Evolutionary conservation across 2,329 filamentous ascomycete species (phyloP), one percentile per base, ranked within the genome.

Genomic region (Cercospora sp.): DNA sequence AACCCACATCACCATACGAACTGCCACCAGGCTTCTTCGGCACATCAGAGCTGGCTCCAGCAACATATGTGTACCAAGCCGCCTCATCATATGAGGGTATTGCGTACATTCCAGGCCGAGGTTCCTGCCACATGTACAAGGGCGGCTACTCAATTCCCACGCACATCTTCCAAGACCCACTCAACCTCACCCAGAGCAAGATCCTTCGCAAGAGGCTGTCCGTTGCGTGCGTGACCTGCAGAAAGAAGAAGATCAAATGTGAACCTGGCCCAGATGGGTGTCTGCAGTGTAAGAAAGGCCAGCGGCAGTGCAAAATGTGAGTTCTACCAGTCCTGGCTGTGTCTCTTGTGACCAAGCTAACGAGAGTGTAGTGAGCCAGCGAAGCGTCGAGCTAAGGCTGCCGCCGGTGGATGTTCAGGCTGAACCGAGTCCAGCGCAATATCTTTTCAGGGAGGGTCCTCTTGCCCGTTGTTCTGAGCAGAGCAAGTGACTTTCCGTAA

Each of bases 211-310:
- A 69, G 59, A 60, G 67, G n/a, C 51, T 69, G n/a, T 64, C 65
- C n/a, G 62, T 66, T 16, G 67, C 67, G 20, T 69, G 67, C 36
- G 48, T 60, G 23, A 64, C 55, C 8, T 69, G 67, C 39, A 28
- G 67, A 18, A 61, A 64, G 45, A 69, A 69, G 67, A 69, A 69
- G 39, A 66, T 69, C 51, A 62, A 66, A 59, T 69, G 67, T 51
- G 67, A 69, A 58, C 67, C 67, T 23, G 53, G 57, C 8, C 60
- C 60, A 13, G 65, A 63, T 10, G 65, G 55, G 2, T 69, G 67
- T 64, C 31, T 69, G 20, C 67, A 69, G 33, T 69, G 67, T 31
- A 59, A 67, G 48, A 69, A 67, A 26, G 67, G 55, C 31, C 55
- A 67, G 36, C 45, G 60, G 39, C 58, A 58, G 3, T 69, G 67